Percentiles rank a stretch among this genome's conserved stretches.
Evolutionary conservation across 345 rosid species (phyloP).

Genomic region (Sapria himalayana): DNA sequence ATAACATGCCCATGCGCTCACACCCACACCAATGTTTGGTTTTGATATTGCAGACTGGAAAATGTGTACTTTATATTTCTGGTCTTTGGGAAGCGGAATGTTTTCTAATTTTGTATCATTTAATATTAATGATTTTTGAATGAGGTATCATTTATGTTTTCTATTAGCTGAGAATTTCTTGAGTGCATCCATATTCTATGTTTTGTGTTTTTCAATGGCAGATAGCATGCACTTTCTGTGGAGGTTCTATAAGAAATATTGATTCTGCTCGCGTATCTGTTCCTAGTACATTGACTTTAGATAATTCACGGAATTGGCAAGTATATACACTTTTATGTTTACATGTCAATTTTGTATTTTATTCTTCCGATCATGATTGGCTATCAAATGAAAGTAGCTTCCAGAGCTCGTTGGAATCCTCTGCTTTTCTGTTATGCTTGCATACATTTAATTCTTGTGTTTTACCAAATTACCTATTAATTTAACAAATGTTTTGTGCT

Average conservation of each 20-base stretch:
- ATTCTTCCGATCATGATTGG: not conserved
- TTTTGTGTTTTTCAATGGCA: no score
- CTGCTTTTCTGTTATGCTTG: not conserved
- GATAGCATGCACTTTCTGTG: slow-evolving; percentile 84
- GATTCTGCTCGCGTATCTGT: slow-evolving; percentile 87
- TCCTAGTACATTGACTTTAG: slow-evolving; percentile 51
- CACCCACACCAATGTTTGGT: no score
- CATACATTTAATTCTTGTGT: no score
- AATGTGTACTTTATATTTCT: no score
- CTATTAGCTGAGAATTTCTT: slow-evolving; percentile 1
- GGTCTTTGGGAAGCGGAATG: not conserved
- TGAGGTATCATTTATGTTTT: slow-evolving; percentile 3
- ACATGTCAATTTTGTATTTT: not conserved
- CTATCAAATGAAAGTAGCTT: no score
- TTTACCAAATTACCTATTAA: not conserved
- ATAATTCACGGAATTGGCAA: slow-evolving; percentile 66
- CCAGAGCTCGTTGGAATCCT: not conserved
- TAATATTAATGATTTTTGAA: not conserved
- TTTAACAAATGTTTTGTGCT: slow-evolving; percentile 14
- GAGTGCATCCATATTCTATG: no score
- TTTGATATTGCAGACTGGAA: no score
- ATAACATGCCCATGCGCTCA: no score
- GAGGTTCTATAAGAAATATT: slow-evolving; percentile 69
- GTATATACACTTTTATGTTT: slow-evolving; percentile 8
- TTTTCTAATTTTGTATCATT: not conserved